Evolutionary conservation across 495 filamentous ascomycete species (phyloP).

Genomic region (Achaetomiella virescens): DNA sequence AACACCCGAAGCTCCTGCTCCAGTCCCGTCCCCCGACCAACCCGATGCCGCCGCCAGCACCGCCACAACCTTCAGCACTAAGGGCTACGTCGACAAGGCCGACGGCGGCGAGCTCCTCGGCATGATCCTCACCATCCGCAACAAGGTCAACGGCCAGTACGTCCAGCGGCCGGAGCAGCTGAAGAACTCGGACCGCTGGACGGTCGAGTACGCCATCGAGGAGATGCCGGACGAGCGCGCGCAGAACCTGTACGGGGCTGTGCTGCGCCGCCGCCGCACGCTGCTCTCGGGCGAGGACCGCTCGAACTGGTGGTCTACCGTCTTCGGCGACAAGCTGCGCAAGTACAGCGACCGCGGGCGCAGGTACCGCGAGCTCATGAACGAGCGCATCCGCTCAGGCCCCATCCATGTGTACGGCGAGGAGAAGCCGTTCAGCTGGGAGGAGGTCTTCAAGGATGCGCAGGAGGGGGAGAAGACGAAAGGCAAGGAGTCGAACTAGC

Average conservation of each 20-base stretch:
- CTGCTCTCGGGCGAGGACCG: constrained; percentile 27
- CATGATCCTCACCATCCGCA: constrained; percentile 63
- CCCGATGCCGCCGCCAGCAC: not conserved
- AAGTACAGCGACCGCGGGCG: constrained; percentile 24
- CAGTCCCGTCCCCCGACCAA: not conserved
- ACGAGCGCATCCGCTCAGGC: constrained; percentile 2
- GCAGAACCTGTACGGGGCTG: constrained; percentile 42
- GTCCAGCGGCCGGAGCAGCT: constrained; percentile 56
- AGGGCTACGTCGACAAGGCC: constrained; percentile 7
- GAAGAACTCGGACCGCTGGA: constrained; percentile 57
- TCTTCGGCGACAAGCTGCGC: constrained; percentile 30
- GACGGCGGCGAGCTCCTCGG: constrained; percentile 30
- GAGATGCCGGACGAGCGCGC: constrained; percentile 43
- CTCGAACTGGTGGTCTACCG: constrained; percentile 35
- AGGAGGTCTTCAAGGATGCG: constrained; percentile 24
- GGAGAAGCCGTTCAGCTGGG: constrained; percentile 17
- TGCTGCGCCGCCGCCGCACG: constrained; percentile 47
- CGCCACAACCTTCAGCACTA: not conserved
- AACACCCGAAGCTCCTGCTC: not conserved
- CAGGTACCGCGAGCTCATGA: constrained; percentile 22
- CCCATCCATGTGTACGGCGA: constrained; percentile 32
- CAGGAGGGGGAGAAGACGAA: not conserved
- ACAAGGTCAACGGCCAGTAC: constrained; percentile 61
- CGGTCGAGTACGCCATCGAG: constrained; percentile 65
- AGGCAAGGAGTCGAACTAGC: not conserved